Percentiles rank a stretch among this genome's conserved stretches.
Evolutionary conservation across 306 rosid species (phyloP).

Genomic region (Geum urbanum): DNA sequence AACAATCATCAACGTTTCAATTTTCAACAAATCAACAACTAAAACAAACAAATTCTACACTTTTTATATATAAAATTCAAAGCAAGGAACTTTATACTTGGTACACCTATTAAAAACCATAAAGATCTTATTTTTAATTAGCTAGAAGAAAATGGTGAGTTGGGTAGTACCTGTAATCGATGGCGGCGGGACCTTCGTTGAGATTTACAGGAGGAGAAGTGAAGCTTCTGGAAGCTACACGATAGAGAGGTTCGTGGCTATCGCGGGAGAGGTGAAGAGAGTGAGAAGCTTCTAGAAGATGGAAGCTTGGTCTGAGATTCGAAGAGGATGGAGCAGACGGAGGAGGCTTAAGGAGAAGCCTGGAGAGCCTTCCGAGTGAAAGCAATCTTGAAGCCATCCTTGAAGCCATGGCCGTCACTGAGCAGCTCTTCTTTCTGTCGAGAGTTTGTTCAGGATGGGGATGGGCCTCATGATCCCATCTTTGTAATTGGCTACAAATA

Average conservation of each 20-base stretch:
- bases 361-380: slow-evolving; percentile 39
- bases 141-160: not conserved
- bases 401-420: slow-evolving; percentile 40
- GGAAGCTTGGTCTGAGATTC: slow-evolving; percentile 4
- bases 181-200: slow-evolving; percentile 53
- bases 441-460: not conserved
- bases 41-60: not conserved
- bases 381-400: slow-evolving; percentile 58
- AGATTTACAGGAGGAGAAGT: slow-evolving; percentile 39
- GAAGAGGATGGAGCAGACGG: slow-evolving; percentile 24
- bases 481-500: not conserved
- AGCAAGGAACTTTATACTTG: not conserved
- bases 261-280: not conserved
- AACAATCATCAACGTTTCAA: slow-evolving; percentile 38
- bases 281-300: slow-evolving; percentile 35
- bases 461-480: not conserved
- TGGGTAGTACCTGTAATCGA: slow-evolving; percentile 58
- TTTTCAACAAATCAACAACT: not conserved
- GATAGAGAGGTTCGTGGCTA: slow-evolving; percentile 9
- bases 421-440: not conserved
- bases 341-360: slow-evolving; percentile 36
- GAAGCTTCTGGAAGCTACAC: slow-evolving; percentile 40
- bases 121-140: not conserved
- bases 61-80: not conserved
- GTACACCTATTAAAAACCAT: not conserved